Evolutionary conservation across 108 stramenopile genomes (phyloP).

Genomic region (Skeletonema menzelii): DNA sequence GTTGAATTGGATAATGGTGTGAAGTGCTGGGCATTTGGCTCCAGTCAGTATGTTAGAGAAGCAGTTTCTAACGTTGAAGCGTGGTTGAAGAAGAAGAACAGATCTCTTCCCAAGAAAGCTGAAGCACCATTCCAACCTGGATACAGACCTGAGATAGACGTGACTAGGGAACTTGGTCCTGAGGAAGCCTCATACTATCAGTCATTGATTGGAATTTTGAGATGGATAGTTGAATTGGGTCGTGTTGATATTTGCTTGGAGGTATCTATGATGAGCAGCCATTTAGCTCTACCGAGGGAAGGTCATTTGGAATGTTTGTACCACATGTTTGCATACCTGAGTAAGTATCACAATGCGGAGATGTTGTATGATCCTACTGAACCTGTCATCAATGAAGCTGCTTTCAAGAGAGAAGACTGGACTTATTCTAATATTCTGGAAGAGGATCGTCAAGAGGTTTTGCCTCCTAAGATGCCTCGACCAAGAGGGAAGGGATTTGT

Average conservation of each 20-base stretch:
- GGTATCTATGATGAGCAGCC: constrained; percentile 53
- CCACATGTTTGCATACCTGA: constrained; percentile 56
- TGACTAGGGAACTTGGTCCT: constrained; percentile 3
- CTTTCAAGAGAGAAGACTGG: constrained; percentile 39
- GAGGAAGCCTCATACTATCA: constrained; percentile 17
- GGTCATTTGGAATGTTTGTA: constrained; percentile 56
- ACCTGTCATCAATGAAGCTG: constrained; percentile 16
- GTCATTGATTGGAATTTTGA: constrained; percentile 40
- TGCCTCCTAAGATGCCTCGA: constrained; percentile 31
- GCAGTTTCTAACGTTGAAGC: constrained; percentile 48
- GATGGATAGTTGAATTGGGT: constrained; percentile 52
- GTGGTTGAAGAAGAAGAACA: not conserved
- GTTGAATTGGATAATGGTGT: constrained; percentile 37
- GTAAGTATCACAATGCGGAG: constrained; percentile 41
- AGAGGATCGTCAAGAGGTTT: constrained; percentile 13
- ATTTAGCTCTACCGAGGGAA: constrained; percentile 53
- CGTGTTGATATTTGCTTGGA: constrained; percentile 46
- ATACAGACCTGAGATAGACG: constrained; percentile 38
- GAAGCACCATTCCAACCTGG: constrained; percentile 3
- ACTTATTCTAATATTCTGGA: constrained; percentile 24
- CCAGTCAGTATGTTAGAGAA: constrained; percentile 41
- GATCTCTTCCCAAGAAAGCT: not conserved
- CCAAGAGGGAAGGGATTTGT: constrained; percentile 33
- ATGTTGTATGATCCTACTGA: constrained; percentile 55
- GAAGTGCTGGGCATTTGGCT: constrained; percentile 44